These are phyloP conservation scores for Musa acuminata DNA, from an alignment of 176 grass and related monocot genomes.

Conservation along the genomic window DNA sequence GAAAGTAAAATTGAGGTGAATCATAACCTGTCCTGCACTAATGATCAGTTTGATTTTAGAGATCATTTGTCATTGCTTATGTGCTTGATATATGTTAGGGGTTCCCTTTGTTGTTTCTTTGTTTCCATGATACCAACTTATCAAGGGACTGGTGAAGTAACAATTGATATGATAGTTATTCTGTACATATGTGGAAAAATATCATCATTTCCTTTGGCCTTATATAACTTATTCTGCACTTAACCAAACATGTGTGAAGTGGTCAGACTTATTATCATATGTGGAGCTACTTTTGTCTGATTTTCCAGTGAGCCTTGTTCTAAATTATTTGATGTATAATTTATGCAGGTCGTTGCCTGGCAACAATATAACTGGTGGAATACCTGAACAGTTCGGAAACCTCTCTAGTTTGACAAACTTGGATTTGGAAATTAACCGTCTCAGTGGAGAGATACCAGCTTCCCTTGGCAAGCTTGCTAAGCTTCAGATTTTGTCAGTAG, in stretches of 20 bases:
- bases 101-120: not conserved
- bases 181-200: not conserved
- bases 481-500: constrained; percentile 72
- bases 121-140: not conserved
- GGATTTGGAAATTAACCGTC: constrained; percentile 45
- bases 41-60: not conserved
- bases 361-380: constrained; percentile 72
- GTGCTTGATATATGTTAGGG: not conserved
- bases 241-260: not conserved
- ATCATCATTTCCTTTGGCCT: not conserved
- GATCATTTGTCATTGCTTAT: not conserved
- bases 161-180: not conserved
- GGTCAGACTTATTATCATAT: not conserved
- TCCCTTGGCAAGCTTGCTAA: constrained; percentile 46
- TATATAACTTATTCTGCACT: not conserved
- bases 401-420: constrained; percentile 58
- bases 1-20: not conserved
- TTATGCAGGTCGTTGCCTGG: constrained; percentile 46
- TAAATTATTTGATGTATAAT: not conserved
- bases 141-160: not conserved
- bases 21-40: not conserved
- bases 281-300: not conserved
- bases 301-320: not conserved
- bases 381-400: constrained; percentile 62
- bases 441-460: constrained; percentile 66